Conservation (phyloP, 2,329 filamentous ascomycete species). For the Cadophora malorum region DNA sequence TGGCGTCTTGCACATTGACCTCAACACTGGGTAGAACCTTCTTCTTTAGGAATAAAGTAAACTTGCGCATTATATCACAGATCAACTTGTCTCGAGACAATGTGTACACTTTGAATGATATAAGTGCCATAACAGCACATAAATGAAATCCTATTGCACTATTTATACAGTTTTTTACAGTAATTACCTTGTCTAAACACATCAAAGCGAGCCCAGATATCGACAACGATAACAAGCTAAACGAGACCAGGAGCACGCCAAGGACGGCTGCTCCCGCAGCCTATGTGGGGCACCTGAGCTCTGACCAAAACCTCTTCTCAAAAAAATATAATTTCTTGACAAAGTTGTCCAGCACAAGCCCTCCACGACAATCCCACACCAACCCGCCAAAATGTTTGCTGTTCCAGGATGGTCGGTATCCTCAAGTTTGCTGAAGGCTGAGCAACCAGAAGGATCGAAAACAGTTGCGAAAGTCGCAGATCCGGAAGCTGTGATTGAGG, state of each 20-base stretch:
- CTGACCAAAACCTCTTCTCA: conserved; percentile 14
- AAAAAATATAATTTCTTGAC: conserved; percentile 20
- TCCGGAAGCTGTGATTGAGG: conserved; percentile 38
- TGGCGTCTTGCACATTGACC: too few species aligned
- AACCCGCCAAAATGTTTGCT: conserved; percentile 72
- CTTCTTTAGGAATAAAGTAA: too few species aligned
- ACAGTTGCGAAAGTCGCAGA: conserved; percentile 35
- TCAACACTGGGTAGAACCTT: too few species aligned
- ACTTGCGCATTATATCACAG: too few species aligned
- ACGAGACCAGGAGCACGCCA: not conserved
- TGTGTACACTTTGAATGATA: too few species aligned
- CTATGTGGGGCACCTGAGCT: conserved; percentile 18
- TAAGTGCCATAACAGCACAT: too few species aligned
- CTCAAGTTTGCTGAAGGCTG: conserved; percentile 72
- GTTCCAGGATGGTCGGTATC: conserved; percentile 92
- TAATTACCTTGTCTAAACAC: not conserved
- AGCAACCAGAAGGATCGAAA: conserved; percentile 49
- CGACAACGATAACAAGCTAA: not conserved
- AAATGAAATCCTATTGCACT: too few species aligned
- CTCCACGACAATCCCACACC: conserved; percentile 7
- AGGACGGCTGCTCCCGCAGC: conserved; percentile 3
- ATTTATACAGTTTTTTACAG: not conserved
- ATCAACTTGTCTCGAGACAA: too few species aligned
- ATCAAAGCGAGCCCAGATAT: too few species aligned
- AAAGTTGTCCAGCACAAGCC: not conserved